Percentiles rank a stretch among this genome's conserved stretches.
Evolutionary conservation across 371 early-diverging fungal genomes (phyloP).

Genomic region (Blastocladiella emersonii): DNA sequence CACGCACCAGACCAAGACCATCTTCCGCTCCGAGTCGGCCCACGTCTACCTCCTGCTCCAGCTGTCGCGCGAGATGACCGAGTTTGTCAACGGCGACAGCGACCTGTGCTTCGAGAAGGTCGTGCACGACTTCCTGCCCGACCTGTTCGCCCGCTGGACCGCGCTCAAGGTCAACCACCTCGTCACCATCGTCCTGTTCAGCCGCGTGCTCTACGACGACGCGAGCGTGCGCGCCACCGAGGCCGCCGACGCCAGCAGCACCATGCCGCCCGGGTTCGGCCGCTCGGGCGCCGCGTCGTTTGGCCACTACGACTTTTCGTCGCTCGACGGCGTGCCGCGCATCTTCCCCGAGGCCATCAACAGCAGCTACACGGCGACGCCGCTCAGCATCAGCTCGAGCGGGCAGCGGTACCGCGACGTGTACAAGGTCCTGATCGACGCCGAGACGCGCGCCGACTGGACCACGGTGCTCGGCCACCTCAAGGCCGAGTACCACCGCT

Average conservation of each 20-base stretch:
- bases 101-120: conserved; percentile 55
- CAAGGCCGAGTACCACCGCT: conserved; percentile 59
- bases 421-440: conserved; percentile 86
- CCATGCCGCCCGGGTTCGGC: conserved; percentile 21
- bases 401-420: conserved; percentile 55
- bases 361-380: background rate
- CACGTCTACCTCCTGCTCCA: conserved; percentile 87
- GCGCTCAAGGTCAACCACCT: conserved; percentile 76
- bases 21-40: conserved; percentile 90
- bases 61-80: conserved; percentile 92
- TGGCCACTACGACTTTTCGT: background rate
- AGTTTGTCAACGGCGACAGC: conserved; percentile 65
- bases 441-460: conserved; percentile 85
- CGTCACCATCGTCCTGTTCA: conserved; percentile 86
- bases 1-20: conserved; percentile 57
- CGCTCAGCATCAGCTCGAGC: conserved; percentile 11
- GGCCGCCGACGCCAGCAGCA: conserved; percentile 32
- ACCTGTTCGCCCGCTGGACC: conserved; percentile 79
- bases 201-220: conserved; percentile 72
- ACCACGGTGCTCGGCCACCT: conserved; percentile 52
- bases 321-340: too few species aligned
- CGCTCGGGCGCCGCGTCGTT: background rate
- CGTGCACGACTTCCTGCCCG: conserved; percentile 74
- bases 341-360: too few species aligned
- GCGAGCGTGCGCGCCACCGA: too few species aligned